Conservation (phyloP, 2,329 filamentous ascomycete genomes). For the Verticillium isaacii region DNA sequence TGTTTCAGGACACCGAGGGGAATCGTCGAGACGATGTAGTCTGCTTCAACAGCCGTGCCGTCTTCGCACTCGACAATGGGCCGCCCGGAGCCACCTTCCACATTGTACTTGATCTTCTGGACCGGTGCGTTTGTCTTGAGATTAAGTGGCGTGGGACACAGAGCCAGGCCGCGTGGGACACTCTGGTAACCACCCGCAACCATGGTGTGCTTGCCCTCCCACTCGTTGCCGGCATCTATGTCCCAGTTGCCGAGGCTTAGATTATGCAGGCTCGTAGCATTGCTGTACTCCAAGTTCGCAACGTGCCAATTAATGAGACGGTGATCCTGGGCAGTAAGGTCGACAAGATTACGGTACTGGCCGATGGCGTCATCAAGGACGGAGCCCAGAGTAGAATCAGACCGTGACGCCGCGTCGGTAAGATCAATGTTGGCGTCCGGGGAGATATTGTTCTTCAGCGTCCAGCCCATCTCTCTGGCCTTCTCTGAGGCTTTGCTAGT, state of each 20-base stretch:
- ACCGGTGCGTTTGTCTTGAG: slow-evolving; percentile 71
- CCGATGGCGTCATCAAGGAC: slow-evolving; percentile 87
- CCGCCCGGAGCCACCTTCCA: slow-evolving; percentile 36
- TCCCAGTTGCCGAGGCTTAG: slow-evolving; percentile 92
- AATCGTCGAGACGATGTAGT: slow-evolving; percentile 84
- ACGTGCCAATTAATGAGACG: slow-evolving; percentile 96
- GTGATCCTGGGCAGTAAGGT: slow-evolving; percentile 81
- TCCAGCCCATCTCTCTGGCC: slow-evolving; percentile 79
- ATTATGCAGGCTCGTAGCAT: slow-evolving; percentile 80
- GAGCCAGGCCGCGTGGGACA: slow-evolving; percentile 80
- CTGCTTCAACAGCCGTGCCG: slow-evolving; percentile 73
- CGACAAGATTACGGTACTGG: slow-evolving; percentile 79
- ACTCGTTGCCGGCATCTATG: slow-evolving; percentile 96
- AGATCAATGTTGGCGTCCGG: slow-evolving; percentile 68
- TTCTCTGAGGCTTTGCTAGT: slow-evolving; percentile 72
- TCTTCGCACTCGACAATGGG: slow-evolving; percentile 71
- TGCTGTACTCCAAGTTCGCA: slow-evolving; percentile 96
- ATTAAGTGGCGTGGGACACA: slow-evolving; percentile 71
- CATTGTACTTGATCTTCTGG: slow-evolving; percentile 63
- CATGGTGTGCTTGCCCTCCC: slow-evolving; percentile 91
- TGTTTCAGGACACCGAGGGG: slow-evolving; percentile 89
- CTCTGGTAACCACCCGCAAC: slow-evolving; percentile 92
- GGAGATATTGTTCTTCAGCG: slow-evolving; percentile 58
- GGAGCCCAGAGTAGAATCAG: slow-evolving; percentile 75
- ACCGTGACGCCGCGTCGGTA: slow-evolving; percentile 55